These are phyloP conservation scores for Chytriomyces sp. DNA, from an alignment of 192 early-diverging fungal genomes.

Conservation along the genomic window DNA sequence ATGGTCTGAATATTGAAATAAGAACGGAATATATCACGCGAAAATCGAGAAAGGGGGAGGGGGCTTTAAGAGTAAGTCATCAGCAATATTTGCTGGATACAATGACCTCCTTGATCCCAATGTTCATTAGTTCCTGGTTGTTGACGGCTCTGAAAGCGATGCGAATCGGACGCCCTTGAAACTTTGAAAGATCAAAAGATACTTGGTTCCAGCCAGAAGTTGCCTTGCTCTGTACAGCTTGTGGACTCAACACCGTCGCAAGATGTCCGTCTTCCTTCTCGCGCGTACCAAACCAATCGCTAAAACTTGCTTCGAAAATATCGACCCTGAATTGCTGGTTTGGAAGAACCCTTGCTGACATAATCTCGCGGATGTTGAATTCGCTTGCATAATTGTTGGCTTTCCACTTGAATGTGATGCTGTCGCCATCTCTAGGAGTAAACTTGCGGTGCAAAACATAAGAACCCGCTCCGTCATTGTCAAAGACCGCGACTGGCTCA, in stretches of 20 bases:
- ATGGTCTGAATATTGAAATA: neutral
- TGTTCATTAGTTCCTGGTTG: conserved; percentile 12
- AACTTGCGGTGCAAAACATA: conserved; percentile 13
- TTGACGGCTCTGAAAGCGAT: conserved; percentile 17
- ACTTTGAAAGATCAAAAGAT: conserved; percentile 1
- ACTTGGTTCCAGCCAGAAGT: neutral
- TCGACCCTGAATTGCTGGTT: conserved; percentile 26
- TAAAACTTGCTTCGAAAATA: neutral
- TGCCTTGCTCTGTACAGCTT: neutral
- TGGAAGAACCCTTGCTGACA: neutral
- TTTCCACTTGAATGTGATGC: neutral
- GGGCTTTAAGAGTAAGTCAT: neutral
- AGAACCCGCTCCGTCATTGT: conserved; percentile 21
- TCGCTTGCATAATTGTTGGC: neutral
- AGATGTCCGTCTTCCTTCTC: neutral
- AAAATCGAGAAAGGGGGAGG: neutral
- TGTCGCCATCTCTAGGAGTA: neutral
- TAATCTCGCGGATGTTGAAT: neutral
- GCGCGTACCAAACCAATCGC: conserved; percentile 10
- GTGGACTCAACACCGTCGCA: neutral
- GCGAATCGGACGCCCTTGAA: neutral
- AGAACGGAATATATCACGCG: neutral
- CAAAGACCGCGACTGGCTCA: conserved; percentile 1
- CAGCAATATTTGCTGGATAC: conserved; percentile 4
- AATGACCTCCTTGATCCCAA: neutral